Percentiles rank a stretch among this genome's conserved stretches.
phyloP scores from a whole-genome alignment of 2,329 filamentous ascomycete genomes.

The Claviceps monticola region DNA sequence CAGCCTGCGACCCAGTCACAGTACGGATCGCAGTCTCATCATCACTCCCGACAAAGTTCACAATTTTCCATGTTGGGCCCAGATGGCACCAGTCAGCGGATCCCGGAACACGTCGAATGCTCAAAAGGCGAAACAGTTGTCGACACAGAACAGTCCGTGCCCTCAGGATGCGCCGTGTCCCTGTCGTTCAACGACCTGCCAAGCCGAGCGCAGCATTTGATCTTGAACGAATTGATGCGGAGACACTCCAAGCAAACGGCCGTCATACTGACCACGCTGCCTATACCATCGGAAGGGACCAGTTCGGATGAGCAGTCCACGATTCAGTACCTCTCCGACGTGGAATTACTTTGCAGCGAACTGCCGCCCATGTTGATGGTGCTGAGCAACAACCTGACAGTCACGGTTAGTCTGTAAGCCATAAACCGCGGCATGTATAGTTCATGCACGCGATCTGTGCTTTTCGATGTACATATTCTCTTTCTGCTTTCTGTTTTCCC shows the following conservation, averaged over 20 bases:
- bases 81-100: constrained; percentile 26
- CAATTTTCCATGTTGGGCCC: constrained; percentile 16
- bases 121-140: constrained; percentile 10
- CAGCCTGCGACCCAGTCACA: constrained; percentile 11
- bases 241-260: constrained; percentile 56
- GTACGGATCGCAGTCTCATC: constrained; percentile 8
- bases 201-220: constrained; percentile 70
- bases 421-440: neutral
- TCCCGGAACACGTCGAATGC: constrained; percentile 24
- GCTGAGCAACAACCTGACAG: constrained; percentile 80
- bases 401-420: constrained; percentile 57
- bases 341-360: constrained; percentile 65
- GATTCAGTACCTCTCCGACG: constrained; percentile 59
- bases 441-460: neutral
- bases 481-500: neutral
- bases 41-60: constrained; percentile 22
- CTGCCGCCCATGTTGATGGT: constrained; percentile 67
- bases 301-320: constrained; percentile 56
- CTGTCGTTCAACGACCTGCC: constrained; percentile 80
- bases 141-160: constrained; percentile 28
- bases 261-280: constrained; percentile 71
- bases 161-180: constrained; percentile 48
- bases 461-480: neutral
- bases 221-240: constrained; percentile 72
- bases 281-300: constrained; percentile 67